Evolutionary conservation across 352 stramenopile genomes (phyloP).

Genomic region (Phytophthora pluvialis): DNA sequence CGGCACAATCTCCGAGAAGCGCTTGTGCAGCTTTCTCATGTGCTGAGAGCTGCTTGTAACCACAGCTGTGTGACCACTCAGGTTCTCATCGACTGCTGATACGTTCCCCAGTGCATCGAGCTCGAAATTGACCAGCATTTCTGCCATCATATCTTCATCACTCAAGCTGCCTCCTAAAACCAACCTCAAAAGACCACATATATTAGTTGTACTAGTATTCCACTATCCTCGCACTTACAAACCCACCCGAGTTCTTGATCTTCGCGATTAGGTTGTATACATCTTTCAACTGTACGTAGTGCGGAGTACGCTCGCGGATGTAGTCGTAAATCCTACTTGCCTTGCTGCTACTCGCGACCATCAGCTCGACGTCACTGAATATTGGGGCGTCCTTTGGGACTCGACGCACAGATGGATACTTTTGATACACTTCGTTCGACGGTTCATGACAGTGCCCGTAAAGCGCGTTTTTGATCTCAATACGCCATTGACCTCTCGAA

Average conservation of each 20-base stretch:
- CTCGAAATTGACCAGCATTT: constrained; percentile 9
- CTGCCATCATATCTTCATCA: constrained; percentile 2
- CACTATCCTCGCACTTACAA: background rate
- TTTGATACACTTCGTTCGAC: background rate
- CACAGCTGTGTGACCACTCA: constrained; percentile 1
- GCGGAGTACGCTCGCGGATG: background rate
- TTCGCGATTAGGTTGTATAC: constrained; percentile 7
- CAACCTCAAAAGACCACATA: background rate
- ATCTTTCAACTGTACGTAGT: constrained; percentile 3
- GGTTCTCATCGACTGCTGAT: constrained; percentile 3
- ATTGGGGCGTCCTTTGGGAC: background rate
- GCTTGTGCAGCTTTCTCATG: constrained; percentile 7
- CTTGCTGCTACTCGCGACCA: constrained; percentile 10
- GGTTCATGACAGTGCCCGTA: constrained; percentile 4
- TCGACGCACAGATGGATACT: background rate
- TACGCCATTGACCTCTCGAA: background rate
- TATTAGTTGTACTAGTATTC: background rate
- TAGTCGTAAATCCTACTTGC: constrained; percentile 10
- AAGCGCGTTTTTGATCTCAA: constrained; percentile 7
- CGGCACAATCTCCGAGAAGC: constrained; percentile 7
- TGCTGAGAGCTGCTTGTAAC: constrained; percentile 4
- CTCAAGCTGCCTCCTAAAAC: background rate
- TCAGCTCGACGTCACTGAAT: constrained; percentile 10
- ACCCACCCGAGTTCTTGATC: constrained; percentile 1
- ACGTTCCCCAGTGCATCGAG: background rate